Evolutionary conservation across 139 green algal genomes (phyloP).

Genomic region (Asterochloris erici): DNA sequence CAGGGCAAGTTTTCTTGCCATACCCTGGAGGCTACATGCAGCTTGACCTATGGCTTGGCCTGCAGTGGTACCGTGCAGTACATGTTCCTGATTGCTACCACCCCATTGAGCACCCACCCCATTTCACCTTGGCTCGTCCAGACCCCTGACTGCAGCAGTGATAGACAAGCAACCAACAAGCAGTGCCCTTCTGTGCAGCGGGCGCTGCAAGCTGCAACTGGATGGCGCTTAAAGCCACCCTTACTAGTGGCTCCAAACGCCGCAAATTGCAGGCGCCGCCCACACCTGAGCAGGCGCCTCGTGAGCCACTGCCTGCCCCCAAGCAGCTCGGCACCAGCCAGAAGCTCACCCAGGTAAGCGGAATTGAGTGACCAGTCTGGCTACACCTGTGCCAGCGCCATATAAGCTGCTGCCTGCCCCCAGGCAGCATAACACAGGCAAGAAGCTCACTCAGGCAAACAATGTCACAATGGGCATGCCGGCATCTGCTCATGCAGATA

Average conservation of each 20-base stretch:
- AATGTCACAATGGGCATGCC: too few species aligned
- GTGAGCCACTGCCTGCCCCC: background rate
- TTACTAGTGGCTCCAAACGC: background rate
- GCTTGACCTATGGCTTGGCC: too few species aligned
- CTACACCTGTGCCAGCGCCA: background rate
- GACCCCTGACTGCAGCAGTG: too few species aligned
- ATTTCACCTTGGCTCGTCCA: too few species aligned
- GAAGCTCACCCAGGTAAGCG: background rate
- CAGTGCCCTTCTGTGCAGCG: too few species aligned
- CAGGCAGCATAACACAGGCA: background rate
- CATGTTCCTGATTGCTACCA: too few species aligned
- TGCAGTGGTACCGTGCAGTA: too few species aligned
- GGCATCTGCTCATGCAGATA: too few species aligned
- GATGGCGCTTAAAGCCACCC: constrained; percentile 12
- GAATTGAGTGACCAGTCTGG: background rate
- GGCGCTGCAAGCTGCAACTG: constrained; percentile 15
- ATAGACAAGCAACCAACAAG: too few species aligned
- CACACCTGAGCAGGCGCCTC: background rate
- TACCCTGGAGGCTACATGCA: too few species aligned
- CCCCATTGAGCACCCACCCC: too few species aligned
- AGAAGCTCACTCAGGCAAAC: background rate
- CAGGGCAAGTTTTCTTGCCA: too few species aligned
- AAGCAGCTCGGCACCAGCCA: background rate
- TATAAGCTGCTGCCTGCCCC: background rate
- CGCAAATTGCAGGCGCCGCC: background rate